Evolutionary conservation across 2,329 filamentous ascomycete genomes (phyloP).

Genomic region (Diaporthe batatas): DNA sequence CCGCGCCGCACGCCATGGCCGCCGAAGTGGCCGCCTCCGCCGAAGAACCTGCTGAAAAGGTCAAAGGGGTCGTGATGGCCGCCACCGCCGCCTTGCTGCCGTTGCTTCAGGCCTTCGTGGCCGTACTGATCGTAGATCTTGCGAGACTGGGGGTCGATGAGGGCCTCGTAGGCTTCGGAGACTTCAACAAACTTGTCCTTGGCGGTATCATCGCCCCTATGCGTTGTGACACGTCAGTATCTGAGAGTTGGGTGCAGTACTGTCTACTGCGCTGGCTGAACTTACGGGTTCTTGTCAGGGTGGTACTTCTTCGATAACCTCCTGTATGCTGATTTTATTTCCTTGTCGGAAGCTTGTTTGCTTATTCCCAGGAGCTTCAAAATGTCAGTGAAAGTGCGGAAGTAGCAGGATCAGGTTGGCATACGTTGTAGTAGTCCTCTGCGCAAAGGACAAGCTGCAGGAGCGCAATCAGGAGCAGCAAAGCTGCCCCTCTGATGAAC

Average conservation of each 20-base stretch:
- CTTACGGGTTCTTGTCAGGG: conserved; percentile 97
- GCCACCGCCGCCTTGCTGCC: conserved; percentile 77
- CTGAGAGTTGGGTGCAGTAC: neutral
- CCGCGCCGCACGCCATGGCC: conserved; percentile 79
- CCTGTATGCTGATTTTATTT: conserved; percentile 95
- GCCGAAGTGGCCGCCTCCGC: conserved; percentile 88
- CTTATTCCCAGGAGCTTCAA: conserved; percentile 81
- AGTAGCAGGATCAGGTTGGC: conserved; percentile 17
- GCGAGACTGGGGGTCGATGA: conserved; percentile 83
- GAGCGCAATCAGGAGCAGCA: conserved; percentile 67
- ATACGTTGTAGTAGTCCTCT: conserved; percentile 83
- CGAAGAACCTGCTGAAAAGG: conserved; percentile 96
- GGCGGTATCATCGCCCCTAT: conserved; percentile 81
- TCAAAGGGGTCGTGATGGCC: conserved; percentile 91
- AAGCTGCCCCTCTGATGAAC: conserved; percentile 63
- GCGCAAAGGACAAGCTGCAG: conserved; percentile 68
- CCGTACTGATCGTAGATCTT: conserved; percentile 95
- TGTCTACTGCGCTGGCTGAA: conserved; percentile 42
- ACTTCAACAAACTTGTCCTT: conserved; percentile 94
- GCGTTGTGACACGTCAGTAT: neutral
- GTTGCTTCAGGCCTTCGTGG: conserved; percentile 89
- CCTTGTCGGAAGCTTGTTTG: conserved; percentile 83
- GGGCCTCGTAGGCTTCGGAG: conserved; percentile 93
- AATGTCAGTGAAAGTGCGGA: conserved; percentile 23
- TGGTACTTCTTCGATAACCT: conserved; percentile 95